Percentiles rank a stretch among this genome's conserved stretches.
Conservation (phyloP, 768 basidiomycete genomes). For the Tremella yokohamensis region DNA sequence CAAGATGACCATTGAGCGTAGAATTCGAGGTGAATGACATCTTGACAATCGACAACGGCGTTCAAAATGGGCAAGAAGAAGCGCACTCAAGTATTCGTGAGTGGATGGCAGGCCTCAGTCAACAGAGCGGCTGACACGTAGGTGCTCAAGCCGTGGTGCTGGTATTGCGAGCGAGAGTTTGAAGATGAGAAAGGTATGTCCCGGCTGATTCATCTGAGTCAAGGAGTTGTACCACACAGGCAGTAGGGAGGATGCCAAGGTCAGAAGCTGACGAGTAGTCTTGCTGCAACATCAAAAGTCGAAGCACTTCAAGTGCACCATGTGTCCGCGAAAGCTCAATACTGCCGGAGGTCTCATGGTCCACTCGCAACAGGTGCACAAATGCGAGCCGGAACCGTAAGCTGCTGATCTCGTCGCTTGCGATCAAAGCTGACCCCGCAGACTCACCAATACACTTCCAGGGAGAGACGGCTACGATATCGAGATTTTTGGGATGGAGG, state of each 20-base stretch:
- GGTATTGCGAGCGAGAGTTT: constrained; percentile 99
- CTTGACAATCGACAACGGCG: not conserved
- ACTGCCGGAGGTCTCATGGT: constrained; percentile 97
- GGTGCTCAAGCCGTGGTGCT: constrained; percentile 70
- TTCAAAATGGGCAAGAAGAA: constrained; percentile 49
- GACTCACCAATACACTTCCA: constrained; percentile 93
- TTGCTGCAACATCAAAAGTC: constrained; percentile 99
- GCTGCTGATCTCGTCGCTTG: constrained; percentile 33
- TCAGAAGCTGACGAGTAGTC: constrained; percentile 56
- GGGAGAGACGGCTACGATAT: constrained; percentile 97
- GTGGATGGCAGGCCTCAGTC: constrained; percentile 11
- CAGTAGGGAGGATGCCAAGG: too few relatives aligned
- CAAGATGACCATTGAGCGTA: not conserved
- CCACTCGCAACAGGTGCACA: constrained; percentile 98
- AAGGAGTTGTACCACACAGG: too few relatives aligned
- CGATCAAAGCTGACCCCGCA: constrained; percentile 46
- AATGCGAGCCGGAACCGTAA: constrained; percentile 91
- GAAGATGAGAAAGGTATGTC: constrained; percentile 93
- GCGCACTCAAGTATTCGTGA: constrained; percentile 45
- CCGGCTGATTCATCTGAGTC: not conserved
- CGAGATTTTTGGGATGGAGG: constrained; percentile 99
- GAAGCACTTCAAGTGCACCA: constrained; percentile 96
- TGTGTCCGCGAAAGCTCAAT: constrained; percentile 92
- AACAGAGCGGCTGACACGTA: constrained; percentile 8
- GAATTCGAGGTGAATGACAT: not conserved